Conservation (phyloP, 1,284 basidiomycete genomes). For the Cerioporus squamosus region DNA sequence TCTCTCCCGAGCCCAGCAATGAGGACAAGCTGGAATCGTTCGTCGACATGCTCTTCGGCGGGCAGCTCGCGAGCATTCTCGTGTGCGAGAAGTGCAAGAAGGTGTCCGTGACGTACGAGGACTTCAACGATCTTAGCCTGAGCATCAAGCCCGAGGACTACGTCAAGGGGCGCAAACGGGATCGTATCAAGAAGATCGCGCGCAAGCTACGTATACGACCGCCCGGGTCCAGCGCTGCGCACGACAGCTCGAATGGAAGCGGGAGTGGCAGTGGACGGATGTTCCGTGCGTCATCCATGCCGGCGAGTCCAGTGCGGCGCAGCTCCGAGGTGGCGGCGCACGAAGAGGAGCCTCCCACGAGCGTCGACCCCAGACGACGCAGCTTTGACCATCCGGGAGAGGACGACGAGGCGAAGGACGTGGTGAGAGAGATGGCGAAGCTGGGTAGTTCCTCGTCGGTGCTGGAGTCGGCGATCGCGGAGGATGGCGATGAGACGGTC, state of each 20-base stretch:
- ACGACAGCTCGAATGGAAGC: slow-evolving; percentile 10
- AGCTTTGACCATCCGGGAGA: slow-evolving; percentile 33
- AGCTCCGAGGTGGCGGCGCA: slow-evolving; percentile 28
- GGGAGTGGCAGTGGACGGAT: slow-evolving; percentile 5
- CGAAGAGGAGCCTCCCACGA: slow-evolving; percentile 29
- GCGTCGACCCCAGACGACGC: slow-evolving; percentile 30
- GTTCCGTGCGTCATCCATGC: slow-evolving; percentile 37
- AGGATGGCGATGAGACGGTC: slow-evolving; percentile 25
- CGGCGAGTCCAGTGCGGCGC: slow-evolving; percentile 34
- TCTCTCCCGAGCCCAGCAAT: slow-evolving; percentile 26
- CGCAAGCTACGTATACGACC: slow-evolving; percentile 53
- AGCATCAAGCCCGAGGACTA: slow-evolving; percentile 85
- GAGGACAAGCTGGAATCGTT: slow-evolving; percentile 69
- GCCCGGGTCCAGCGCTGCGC: slow-evolving; percentile 9
- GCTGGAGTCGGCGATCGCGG: slow-evolving; percentile 13
- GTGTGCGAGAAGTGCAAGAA: slow-evolving; percentile 94
- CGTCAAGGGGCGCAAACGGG: slow-evolving; percentile 64
- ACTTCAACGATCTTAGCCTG: slow-evolving; percentile 92
- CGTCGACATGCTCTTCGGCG: slow-evolving; percentile 89
- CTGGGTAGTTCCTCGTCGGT: neutral
- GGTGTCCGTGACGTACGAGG: slow-evolving; percentile 90
- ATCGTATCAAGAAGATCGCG: slow-evolving; percentile 74
- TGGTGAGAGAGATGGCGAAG: slow-evolving; percentile 18
- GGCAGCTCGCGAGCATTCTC: slow-evolving; percentile 85
- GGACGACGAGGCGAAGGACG: slow-evolving; percentile 23